Conservation (phyloP, 306 rosid species). For the Begonia loranthoides region DNA sequence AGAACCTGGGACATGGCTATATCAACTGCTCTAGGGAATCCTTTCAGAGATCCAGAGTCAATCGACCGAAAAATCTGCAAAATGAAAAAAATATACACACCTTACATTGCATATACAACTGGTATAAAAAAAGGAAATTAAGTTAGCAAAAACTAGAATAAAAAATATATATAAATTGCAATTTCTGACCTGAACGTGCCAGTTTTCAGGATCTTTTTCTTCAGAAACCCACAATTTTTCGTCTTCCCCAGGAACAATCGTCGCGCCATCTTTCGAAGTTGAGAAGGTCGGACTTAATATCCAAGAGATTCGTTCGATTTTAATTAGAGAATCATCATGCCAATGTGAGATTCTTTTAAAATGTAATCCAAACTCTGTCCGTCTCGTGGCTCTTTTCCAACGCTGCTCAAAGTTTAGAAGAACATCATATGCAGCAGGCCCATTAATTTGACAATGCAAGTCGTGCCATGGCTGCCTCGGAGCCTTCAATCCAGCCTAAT, state of each 20-base stretch:
- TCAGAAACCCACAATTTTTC: slow-evolving; percentile 29
- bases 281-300: slow-evolving; percentile 52
- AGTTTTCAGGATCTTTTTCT: slow-evolving; percentile 61
- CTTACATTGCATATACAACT: slow-evolving; percentile 4
- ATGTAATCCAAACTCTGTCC: slow-evolving; percentile 62
- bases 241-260: slow-evolving; percentile 52
- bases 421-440: slow-evolving; percentile 94
- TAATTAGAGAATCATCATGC: slow-evolving; percentile 68
- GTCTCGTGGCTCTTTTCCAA: slow-evolving; percentile 65
- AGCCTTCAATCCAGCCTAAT: slow-evolving; percentile 59
- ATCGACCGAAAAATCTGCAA: slow-evolving; percentile 83
- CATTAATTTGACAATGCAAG: slow-evolving; percentile 83
- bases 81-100: slow-evolving; percentile 7
- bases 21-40: slow-evolving; percentile 53
- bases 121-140: too few species aligned
- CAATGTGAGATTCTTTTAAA: slow-evolving; percentile 40
- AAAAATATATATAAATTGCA: slow-evolving; percentile 8
- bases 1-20: slow-evolving; percentile 39
- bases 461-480: slow-evolving; percentile 99
- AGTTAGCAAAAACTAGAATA: neutral
- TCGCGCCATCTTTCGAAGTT: slow-evolving; percentile 11
- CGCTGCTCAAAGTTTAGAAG: slow-evolving; percentile 93
- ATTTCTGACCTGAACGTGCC: slow-evolving; percentile 89
- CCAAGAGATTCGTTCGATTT: slow-evolving; percentile 85
- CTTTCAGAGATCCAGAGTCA: slow-evolving; percentile 84